A percentile compares a stretch with the other conserved stretches of the same genome.
These are phyloP conservation scores for Globisporangium ultimum DNA, from an alignment of 352 stramenopile genomes.

Conservation along the genomic window DNA sequence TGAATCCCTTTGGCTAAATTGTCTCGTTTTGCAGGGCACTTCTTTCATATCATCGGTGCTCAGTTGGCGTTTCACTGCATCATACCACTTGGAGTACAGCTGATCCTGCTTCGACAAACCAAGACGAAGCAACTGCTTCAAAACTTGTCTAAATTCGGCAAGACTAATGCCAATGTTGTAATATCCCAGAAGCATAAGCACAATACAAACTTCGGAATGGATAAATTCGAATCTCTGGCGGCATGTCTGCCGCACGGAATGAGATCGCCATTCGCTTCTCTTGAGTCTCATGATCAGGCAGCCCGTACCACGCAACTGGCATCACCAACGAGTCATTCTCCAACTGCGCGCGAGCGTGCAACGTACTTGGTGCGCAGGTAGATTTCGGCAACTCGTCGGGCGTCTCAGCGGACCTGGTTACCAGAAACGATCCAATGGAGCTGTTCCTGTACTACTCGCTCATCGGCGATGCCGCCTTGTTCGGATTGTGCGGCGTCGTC, in stretches of 20 bases:
- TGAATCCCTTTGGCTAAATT: constrained; percentile 73
- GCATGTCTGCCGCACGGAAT: constrained; percentile 82
- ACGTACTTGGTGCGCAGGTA: no score
- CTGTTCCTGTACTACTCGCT: constrained; percentile 44
- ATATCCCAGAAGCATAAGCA: constrained; percentile 81
- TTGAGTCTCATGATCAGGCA: constrained; percentile 34
- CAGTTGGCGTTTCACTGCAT: constrained; percentile 22
- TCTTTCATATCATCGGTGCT: constrained; percentile 13
- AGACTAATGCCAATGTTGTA: constrained; percentile 71
- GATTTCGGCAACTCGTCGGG: no score
- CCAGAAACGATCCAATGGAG: constrained; percentile 18
- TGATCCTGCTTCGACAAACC: constrained; percentile 55
- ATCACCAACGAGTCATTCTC: no score
- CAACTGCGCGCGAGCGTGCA: no score
- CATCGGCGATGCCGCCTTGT: constrained; percentile 47
- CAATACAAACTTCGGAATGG: constrained; percentile 83
- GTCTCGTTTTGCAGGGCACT: constrained; percentile 46
- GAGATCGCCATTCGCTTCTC: constrained; percentile 80
- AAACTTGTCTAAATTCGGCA: constrained; percentile 42
- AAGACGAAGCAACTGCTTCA: constrained; percentile 58
- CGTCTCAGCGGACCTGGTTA: no score
- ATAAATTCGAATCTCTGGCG: constrained; percentile 85
- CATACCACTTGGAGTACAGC: constrained; percentile 74
- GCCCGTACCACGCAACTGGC: no score
- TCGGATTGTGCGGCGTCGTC: constrained; percentile 31